Evolutionary conservation across 1,284 basidiomycete species (phyloP), one percentile per base, ranked within the genome.

Genomic region (Apiotrichum akiyoshidainum): DNA sequence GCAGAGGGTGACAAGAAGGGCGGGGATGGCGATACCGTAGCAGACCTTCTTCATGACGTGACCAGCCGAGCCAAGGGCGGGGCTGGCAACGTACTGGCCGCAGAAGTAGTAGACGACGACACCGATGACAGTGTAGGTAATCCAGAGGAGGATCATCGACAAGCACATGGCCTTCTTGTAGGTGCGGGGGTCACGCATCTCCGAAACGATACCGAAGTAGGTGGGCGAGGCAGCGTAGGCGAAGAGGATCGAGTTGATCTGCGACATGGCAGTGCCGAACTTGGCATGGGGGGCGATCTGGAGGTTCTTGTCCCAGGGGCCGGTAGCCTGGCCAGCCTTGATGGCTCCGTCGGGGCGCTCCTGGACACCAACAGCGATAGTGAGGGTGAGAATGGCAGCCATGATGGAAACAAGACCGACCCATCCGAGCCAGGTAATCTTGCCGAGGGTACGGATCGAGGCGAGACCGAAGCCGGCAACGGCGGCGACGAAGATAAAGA

Each of bases 21-120:
- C 76, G 7, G 75, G 76, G 14, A 79, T 57, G 9, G 77, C 73
- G 31, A 80, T 60, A 13, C 75, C 78, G 62, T 78, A 80, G 35
- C 65, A 66, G 52, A 79, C 65, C 53, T 73, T 73, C 67, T 79
- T 77, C 59, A 79, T 68, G 22, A 74, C 52, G 1, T 59, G 49
- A 46, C 78, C 78, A 17, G 76, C 74, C 6, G 68, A 68, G 2
- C 75, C 75, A 22, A 77, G 71, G 11, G 76, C 74, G 1, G 77
- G 77, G 17, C 65, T 62, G 19, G 75, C 67, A 40, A 78, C 67
- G 54, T 73, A 74, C 57, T 74, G 68, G 7, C 78, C 77, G 49
- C 70, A 72, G 65, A 65, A 75, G 59, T 61, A 64, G 64, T 70
- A 61, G 48, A 65, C 52, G 40, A 58, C 51, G 16, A 64, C 54